These are phyloP conservation scores for Moesziomyces parantarcticus DNA, from an alignment of 1,284 basidiomycete genomes.

Conservation along the genomic window DNA sequence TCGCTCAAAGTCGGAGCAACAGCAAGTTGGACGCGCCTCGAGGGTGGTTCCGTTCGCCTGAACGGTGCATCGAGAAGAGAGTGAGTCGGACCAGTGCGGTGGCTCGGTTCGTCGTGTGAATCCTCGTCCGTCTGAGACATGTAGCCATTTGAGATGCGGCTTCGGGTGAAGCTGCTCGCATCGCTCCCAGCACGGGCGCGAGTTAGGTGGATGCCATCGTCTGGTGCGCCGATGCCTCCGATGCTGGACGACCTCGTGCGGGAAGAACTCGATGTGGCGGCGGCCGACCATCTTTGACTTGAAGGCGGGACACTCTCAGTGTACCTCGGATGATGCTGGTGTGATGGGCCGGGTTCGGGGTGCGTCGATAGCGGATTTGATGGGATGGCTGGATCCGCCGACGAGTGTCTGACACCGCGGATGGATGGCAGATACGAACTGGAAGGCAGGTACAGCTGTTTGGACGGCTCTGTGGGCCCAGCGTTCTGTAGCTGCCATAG, in stretches of 20 bases:
- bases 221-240: neutral
- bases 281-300: slow-evolving; percentile 1
- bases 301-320: neutral
- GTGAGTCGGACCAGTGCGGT: neutral
- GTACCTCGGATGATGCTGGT: neutral
- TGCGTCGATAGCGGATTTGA: neutral
- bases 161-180: slow-evolving; percentile 47
- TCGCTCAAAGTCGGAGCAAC: neutral
- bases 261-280: slow-evolving; percentile 1
- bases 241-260: slow-evolving; percentile 19
- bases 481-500: slow-evolving; percentile 25
- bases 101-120: slow-evolving; percentile 1
- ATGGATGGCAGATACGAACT: slow-evolving; percentile 1
- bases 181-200: slow-evolving; percentile 33
- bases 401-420: neutral
- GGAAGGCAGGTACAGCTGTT: neutral
- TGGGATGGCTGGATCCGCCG: neutral
- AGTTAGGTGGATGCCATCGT: neutral
- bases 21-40: neutral
- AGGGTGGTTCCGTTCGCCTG: neutral
- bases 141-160: slow-evolving; percentile 26
- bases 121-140: slow-evolving; percentile 25
- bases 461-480: neutral
- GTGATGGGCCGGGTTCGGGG: slow-evolving; percentile 1
- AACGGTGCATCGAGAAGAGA: neutral